These are phyloP conservation scores for Podosphaera fusca DNA, from an alignment of 2,329 filamentous ascomycete species.

Conservation along the genomic window DNA sequence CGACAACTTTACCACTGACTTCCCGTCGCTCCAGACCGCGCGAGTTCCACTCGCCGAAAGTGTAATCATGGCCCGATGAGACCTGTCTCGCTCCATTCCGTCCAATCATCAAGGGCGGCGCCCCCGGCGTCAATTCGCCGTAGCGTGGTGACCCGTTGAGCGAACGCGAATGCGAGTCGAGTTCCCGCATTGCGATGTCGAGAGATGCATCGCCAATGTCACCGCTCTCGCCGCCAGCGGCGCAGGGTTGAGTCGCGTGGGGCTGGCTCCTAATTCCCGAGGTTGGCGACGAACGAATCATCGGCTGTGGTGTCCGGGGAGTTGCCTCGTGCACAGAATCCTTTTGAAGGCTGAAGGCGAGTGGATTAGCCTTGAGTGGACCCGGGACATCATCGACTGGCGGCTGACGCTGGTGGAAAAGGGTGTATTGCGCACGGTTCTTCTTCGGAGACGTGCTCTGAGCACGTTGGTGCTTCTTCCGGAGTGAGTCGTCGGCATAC, in stretches of 20 bases:
- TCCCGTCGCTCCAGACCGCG: slow-evolving; percentile 23
- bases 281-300: no score
- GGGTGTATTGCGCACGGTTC: slow-evolving; percentile 6
- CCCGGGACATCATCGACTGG: slow-evolving; percentile 21
- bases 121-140: slow-evolving; percentile 29
- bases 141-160: slow-evolving; percentile 17
- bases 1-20: slow-evolving; percentile 50
- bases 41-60: neutral
- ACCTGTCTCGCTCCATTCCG: slow-evolving; percentile 22
- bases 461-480: slow-evolving; percentile 10
- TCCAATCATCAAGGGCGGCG: slow-evolving; percentile 30
- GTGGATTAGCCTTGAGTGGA: slow-evolving; percentile 29
- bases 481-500: slow-evolving; percentile 14
- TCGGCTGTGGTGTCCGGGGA: slow-evolving; percentile 14
- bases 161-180: neutral
- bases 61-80: slow-evolving; percentile 33
- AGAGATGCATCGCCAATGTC: slow-evolving; percentile 7
- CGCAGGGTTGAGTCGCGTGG: no score
- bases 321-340: neutral
- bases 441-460: slow-evolving; percentile 12
- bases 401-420: slow-evolving; percentile 21
- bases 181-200: slow-evolving; percentile 26
- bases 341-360: slow-evolving; percentile 3
- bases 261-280: no score
- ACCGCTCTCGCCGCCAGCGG: slow-evolving; percentile 22